phyloP scores from a whole-genome alignment of 1,284 basidiomycete species.

The Bondarzewia mesenterica region DNA sequence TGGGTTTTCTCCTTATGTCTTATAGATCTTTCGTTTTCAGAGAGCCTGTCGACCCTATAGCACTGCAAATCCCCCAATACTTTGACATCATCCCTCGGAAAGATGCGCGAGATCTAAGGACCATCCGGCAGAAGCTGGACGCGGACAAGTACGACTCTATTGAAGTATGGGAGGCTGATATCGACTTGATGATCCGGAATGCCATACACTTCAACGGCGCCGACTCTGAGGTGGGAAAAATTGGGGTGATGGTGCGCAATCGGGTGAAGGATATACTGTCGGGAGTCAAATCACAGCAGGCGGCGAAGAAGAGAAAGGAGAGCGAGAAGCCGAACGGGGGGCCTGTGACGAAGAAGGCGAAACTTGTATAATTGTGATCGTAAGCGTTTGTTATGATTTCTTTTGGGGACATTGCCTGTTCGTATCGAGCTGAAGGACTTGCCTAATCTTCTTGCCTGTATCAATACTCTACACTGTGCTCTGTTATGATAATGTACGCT shows the following conservation, averaged over 20 bases:
- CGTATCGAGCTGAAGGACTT: background rate
- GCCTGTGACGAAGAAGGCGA: conserved; percentile 61
- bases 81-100: conserved; percentile 75
- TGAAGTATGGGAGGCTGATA: conserved; percentile 74
- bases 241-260: conserved; percentile 42
- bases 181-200: conserved; percentile 81
- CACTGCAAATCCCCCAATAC: conserved; percentile 76
- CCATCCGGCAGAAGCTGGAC: conserved; percentile 80
- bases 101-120: conserved; percentile 81
- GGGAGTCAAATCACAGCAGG: conserved; percentile 25
- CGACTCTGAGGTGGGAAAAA: conserved; percentile 66
- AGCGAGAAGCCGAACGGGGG: conserved; percentile 42
- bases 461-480: no score
- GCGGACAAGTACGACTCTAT: conserved; percentile 74
- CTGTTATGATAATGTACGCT: no score
- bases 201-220: conserved; percentile 81
- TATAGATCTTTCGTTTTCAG: conserved; percentile 70
- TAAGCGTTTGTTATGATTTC: background rate
- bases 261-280: conserved; percentile 47
- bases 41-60: conserved; percentile 78
- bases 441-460: background rate
- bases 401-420: no score
- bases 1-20: background rate
- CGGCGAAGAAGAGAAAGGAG: conserved; percentile 56
- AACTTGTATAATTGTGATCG: conserved; percentile 33